Base-by-base conservation (phyloP, 2,329 filamentous ascomycete genomes). In the Epichloe bromicola region DNA sequence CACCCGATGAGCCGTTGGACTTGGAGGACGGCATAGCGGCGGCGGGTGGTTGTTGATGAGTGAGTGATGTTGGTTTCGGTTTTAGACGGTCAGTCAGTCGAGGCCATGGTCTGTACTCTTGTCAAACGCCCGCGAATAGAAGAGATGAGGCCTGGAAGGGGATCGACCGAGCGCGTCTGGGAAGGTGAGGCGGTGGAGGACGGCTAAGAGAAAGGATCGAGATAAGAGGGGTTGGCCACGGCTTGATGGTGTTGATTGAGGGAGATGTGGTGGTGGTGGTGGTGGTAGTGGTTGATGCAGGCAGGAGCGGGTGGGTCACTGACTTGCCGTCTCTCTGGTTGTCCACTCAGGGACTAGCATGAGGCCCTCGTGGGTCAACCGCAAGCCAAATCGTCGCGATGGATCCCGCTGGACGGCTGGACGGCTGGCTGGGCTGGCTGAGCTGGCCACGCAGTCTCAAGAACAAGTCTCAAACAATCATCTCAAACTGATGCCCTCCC, bases 11-110 rank as follows among this genome's bases (percentile, higher is more conserved):
- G 61, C 72, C 69, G 65, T 71, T 71, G 61, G 72, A 61, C 67
- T 81, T 82, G 61, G 72, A 70, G 55, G 74, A 69, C 53, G 75
- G 74, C 75, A 78, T 79, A 55, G 55, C 60, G 58, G 19, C 45
- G 46, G 49, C 23, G 14, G 33, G 19, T 50, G 33, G 39, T 43
- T 14, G 14, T 8, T 14, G 34, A 17, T 19, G 46, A 34, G 14
- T 36, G 46, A 42, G 11, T 14, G 44, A 20, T 37, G 37, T 36
- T 20, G 33, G n/a, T 2, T 43, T 30, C n/a, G 20, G n/a, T 12
- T 45, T 40, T 34, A 33, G 37, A 49, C 34, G 60, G 57, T 66
- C 62, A 68, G 49, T 61, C 57, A 61, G 60, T 63, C 60, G 67
- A 56, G 60, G 65, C 68, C 68, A 70, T 70, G 62, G 49, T 67